Base-by-base conservation (phyloP, 1,139 yeast species). In the Lodderomyces beijingensis region DNA sequence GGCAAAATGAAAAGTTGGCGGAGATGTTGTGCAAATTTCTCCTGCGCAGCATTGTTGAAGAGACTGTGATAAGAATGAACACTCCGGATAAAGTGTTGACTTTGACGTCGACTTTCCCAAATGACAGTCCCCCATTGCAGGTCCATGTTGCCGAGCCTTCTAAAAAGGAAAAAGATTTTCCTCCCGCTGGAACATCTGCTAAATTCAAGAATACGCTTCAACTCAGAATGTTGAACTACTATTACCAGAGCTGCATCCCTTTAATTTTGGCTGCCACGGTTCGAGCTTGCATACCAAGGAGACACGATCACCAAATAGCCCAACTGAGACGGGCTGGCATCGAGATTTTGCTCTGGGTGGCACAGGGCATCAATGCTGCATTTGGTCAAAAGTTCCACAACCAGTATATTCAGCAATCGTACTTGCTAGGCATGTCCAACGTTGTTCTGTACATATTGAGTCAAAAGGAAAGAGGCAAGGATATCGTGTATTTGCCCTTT, bases 171-270 rank as follows among this genome's bases (percentile, higher is more conserved):
- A 46, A 54, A 32, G 58, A 53, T n/a, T 46, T 51, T 16, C 57
- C 57, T 33, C 56, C 51, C 34, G 69, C 66, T 22, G 65, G 63
- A 8, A 66, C 73, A 4, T 65, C 70, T 28, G 73, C 81, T 1
- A 71, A 73, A 40, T 77, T 64, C 55, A 82, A 81, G 44, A 83
- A 82, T 44, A 57, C 81, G 0, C 54, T 74, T 2, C 78, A 79
- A 42, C 50, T 79, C 14, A 65, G 87, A 35, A 64, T 65, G 37
- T 59, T 78, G 27, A 55, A 65, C 29, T 66, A 70, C 36, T 66
- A 73, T 30, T 54, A 77, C 19, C 81, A 74, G 39, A 67, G 74
- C 4, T 67, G 74, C 44, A 55, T 74, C 3, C 55, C 73, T 4
- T 59, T 61, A 30, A 43, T 68, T 4, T 61, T 70, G 30, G 53